A percentile compares a stretch with the other conserved stretches of the same genome.
Evolutionary conservation across 139 green algal genomes (phyloP).

Genomic region (Chlamydomonas schloesseri): DNA sequence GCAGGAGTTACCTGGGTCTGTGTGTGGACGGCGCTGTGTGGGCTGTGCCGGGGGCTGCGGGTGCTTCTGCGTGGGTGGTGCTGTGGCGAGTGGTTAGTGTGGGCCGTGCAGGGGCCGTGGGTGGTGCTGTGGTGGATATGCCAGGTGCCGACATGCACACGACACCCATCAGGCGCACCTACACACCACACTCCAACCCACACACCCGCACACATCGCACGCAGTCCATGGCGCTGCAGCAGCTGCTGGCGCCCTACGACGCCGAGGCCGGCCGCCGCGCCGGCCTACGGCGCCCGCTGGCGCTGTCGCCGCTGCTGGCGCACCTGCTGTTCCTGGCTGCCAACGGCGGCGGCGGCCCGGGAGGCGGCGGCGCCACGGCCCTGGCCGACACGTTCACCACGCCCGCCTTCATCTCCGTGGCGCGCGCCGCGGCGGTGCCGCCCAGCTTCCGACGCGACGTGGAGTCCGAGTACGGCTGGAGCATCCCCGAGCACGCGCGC

Average conservation of each 20-base stretch:
- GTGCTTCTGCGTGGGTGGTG: no score
- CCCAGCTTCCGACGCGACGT: constrained; percentile 64
- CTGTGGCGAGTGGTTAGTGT: no score
- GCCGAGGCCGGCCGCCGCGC: constrained; percentile 48
- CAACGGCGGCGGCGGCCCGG: constrained; percentile 27
- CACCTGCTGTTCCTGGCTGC: constrained; percentile 74
- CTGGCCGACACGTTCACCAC: constrained; percentile 78
- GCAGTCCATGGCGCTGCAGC: constrained; percentile 57
- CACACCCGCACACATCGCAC: neutral
- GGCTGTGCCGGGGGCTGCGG: no score
- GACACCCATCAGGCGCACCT: no score
- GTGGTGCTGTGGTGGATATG: no score
- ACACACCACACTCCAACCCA: no score
- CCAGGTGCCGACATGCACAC: no score
- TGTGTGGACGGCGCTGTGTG: no score
- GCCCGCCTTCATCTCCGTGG: constrained; percentile 58
- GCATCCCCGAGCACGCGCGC: constrained; percentile 19
- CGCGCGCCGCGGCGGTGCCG: constrained; percentile 53
- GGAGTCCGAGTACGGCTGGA: constrained; percentile 10
- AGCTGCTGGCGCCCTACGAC: constrained; percentile 72
- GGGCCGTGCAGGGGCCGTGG: no score
- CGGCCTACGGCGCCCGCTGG: neutral
- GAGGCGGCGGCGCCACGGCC: constrained; percentile 50
- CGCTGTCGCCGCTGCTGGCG: constrained; percentile 60
- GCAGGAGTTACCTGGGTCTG: no score